Percentiles rank a stretch among this genome's conserved stretches.
These are phyloP conservation scores for Kuraishia ogatae DNA, from an alignment of 805 yeast genomes.

Conservation along the genomic window DNA sequence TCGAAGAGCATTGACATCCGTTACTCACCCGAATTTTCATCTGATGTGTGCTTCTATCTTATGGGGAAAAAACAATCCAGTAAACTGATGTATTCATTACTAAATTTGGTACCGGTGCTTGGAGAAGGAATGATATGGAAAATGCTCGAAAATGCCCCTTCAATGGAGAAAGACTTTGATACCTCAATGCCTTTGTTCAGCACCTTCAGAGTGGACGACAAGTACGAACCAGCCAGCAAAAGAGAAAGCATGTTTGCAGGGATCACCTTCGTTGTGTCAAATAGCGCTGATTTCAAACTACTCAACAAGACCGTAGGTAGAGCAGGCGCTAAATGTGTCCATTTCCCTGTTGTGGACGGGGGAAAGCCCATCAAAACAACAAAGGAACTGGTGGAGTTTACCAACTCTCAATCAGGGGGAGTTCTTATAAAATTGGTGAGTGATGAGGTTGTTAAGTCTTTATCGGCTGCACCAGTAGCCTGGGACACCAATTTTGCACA, in stretches of 20 bases:
- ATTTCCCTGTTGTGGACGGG: neutral
- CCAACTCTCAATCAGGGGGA: neutral
- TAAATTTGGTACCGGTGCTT: neutral
- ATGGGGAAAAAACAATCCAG: neutral
- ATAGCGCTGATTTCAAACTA: neutral
- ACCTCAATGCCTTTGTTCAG: neutral
- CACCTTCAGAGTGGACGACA: neutral
- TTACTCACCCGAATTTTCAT: neutral
- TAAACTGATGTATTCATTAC: neutral
- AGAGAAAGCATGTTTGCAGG: neutral
- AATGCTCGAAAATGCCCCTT: neutral
- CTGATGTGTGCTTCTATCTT: neutral
- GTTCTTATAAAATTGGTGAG: constrained; percentile 1
- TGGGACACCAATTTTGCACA: neutral
- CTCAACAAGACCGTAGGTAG: neutral
- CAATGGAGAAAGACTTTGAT: neutral
- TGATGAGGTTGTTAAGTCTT: neutral
- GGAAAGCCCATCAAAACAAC: neutral
- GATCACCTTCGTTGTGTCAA: neutral
- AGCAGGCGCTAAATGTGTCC: neutral
- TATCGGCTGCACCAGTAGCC: neutral
- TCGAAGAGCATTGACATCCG: neutral
- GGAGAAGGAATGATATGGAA: neutral
- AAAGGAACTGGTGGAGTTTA: neutral
- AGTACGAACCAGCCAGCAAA: neutral